Base-by-base conservation (phyloP, 1,139 yeast genomes). In the Debaryomyces sp. region DNA sequence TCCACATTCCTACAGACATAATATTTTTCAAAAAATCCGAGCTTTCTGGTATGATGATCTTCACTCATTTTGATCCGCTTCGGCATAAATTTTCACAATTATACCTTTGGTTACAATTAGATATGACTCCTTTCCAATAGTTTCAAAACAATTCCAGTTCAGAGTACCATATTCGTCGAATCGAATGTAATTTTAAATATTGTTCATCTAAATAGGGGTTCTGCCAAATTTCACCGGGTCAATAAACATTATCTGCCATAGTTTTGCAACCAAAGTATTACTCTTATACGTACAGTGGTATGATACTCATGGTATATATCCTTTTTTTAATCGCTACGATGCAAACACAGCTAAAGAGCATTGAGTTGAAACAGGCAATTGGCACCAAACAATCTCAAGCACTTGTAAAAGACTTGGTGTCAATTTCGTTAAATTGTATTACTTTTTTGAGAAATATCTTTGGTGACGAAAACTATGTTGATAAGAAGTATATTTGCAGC, bases 341-440 rank as follows among this genome's bases (percentile, higher is more conserved):
- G 53, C 51, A 51, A 21, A 52, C 53, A 22, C 68, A 63, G 49
- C 41, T 58, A 41, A 47, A 4, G 44, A 51, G 29, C 46, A 52
- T 22, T 43, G 50, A 8, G 52, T 60, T 30, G 53, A 56, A 46
- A 57, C 62, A 10, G 48, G 47, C 63, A 4, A 41, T 41, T 18
- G 57, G 66, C 1, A 52, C 57, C 1, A 63, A 63, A 29, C 75
- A 73, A 53, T 70, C 77, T 6, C 75, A 72, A 49, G 68, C 67
- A 51, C 57, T 77, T 48, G 63, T 78, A 5, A 73, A 77, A 43
- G 71, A 79, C 4, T 67, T 77, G 62, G 56, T 79, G 26, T 62
- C 68, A 3, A 75, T 77, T 70, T 74, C 82, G 0, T 66, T 80
- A 52, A 81, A 83, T 1, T 78, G 84, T 53, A 64, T 81, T n/a